Conservation (phyloP, 2,329 filamentous ascomycete genomes). For the Pseudocercospora pini-densiflorae region DNA sequence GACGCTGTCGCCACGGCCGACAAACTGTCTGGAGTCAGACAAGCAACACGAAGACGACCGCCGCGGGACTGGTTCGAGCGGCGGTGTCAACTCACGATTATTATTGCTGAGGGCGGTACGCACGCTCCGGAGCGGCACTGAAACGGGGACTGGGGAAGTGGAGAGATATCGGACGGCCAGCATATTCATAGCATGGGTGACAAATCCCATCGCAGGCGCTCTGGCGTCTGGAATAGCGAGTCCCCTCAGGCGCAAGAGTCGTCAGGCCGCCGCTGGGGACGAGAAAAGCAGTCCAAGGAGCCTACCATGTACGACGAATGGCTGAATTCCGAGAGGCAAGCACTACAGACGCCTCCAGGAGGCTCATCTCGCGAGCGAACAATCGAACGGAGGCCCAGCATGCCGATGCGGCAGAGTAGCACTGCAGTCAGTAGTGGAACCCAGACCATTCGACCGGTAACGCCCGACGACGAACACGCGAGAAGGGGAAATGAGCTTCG, state of each 20-base stretch:
- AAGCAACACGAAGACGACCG: not conserved
- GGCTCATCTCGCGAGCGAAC: conserved; percentile 14
- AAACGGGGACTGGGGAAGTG: not conserved
- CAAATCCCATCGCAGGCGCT: conserved; percentile 27
- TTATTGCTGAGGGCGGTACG: not conserved
- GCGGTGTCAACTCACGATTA: not conserved
- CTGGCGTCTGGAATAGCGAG: conserved; percentile 27
- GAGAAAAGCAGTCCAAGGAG: conserved; percentile 33
- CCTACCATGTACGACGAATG: conserved; percentile 41
- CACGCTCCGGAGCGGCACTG: not conserved
- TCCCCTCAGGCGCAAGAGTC: conserved; percentile 20
- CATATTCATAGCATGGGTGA: conserved; percentile 19
- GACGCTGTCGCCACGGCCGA: conserved; percentile 11
- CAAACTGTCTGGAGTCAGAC: not conserved
- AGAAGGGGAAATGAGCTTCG: conserved; percentile 20
- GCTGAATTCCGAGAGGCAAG: conserved; percentile 33
- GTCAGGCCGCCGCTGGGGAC: conserved; percentile 24
- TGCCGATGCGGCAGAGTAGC: conserved; percentile 29
- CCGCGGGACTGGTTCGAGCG: conserved; percentile 5
- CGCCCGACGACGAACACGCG: conserved; percentile 57
- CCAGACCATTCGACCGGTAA: conserved; percentile 63
- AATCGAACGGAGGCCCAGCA: conserved; percentile 26
- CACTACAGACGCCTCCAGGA: conserved; percentile 18
- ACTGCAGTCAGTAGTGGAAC: conserved; percentile 28
- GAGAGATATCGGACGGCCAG: not conserved